Evolutionary conservation across 768 basidiomycete genomes (phyloP).

Genomic region (Mycena latifolia): DNA sequence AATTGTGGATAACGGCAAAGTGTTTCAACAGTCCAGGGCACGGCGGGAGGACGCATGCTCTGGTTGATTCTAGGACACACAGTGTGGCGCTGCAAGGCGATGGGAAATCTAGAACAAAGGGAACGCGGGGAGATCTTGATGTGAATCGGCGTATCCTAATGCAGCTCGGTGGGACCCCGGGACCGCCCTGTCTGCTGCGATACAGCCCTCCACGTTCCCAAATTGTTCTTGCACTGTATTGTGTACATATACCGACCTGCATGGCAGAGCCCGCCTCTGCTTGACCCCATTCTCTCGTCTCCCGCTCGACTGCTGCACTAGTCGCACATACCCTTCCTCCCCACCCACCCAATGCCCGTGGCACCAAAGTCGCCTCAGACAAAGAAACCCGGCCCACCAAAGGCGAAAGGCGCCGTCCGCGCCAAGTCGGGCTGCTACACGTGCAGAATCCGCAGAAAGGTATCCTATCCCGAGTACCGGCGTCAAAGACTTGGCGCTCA

Average conservation of each 20-base stretch:
- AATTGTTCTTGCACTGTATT: constrained; percentile 26
- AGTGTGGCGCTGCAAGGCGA: not conserved
- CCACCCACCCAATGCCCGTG: constrained; percentile 48
- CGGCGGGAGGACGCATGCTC: too few species aligned
- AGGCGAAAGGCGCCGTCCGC: constrained; percentile 84
- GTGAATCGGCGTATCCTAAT: not conserved
- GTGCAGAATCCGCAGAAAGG: constrained; percentile 89
- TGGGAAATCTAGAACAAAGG: constrained; percentile 13
- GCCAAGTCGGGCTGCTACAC: constrained; percentile 93
- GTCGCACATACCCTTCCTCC: too few species aligned
- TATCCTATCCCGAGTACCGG: constrained; percentile 39
- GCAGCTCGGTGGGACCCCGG: not conserved
- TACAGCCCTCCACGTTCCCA: constrained; percentile 18
- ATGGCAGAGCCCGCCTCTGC: constrained; percentile 25
- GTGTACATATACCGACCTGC: constrained; percentile 33
- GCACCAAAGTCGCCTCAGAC: constrained; percentile 55
- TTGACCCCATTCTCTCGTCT: constrained; percentile 25
- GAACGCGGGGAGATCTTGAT: constrained; percentile 19
- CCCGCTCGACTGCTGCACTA: too few species aligned
- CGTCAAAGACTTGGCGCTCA: too few species aligned
- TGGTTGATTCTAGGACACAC: too few species aligned
- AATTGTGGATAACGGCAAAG: not conserved
- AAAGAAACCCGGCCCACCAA: constrained; percentile 68
- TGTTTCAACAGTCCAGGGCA: constrained; percentile 7
- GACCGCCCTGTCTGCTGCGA: not conserved